phyloP scores from a whole-genome alignment of 345 rosid genomes.

The Balakata baccata region DNA sequence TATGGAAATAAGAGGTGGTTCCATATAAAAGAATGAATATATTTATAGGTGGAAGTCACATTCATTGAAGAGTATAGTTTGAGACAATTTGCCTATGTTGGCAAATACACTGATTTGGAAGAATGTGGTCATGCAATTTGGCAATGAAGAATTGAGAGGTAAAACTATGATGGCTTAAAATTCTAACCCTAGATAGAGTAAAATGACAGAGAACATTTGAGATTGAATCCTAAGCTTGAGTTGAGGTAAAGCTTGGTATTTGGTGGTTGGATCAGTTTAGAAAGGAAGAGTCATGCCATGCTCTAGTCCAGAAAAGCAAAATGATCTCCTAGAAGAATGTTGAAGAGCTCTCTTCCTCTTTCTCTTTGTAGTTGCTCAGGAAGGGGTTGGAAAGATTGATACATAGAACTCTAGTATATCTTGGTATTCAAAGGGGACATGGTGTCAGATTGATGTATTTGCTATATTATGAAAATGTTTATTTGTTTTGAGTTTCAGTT shows the following conservation, averaged over 20 bases:
- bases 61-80: not conserved
- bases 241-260: not conserved
- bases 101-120: not conserved
- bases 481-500: not conserved
- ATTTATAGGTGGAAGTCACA: not conserved
- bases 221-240: not conserved
- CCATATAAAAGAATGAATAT: not conserved
- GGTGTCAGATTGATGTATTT: too few species aligned
- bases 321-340: not conserved
- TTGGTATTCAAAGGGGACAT: not conserved
- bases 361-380: not conserved
- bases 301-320: not conserved
- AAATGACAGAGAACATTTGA: not conserved
- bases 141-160: not conserved
- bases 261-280: not conserved
- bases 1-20: not conserved
- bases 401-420: not conserved
- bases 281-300: conserved; percentile 1
- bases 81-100: not conserved
- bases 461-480: not conserved
- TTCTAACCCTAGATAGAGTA: not conserved
- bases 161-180: not conserved
- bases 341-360: not conserved
- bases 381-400: not conserved
- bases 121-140: not conserved